Conservation (phyloP, 2,329 filamentous ascomycete genomes). For the Ilyonectria destructans region DNA sequence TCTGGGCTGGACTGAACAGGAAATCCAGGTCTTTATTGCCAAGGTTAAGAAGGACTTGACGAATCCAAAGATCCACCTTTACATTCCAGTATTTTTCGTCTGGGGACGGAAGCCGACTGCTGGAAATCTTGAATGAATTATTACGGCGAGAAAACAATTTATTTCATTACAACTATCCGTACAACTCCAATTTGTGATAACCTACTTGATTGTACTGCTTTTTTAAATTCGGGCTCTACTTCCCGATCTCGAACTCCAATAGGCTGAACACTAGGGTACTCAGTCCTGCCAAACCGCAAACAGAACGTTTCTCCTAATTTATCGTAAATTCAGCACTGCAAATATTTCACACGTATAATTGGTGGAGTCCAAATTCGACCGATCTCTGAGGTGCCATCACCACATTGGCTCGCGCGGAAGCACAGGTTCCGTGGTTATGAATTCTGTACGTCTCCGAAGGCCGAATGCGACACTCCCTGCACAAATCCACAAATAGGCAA, state of each 20-base stretch:
- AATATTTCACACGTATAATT: not conserved
- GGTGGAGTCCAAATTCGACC: not conserved
- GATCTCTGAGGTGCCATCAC: not conserved
- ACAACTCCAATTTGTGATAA: too few species aligned
- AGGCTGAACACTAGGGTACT: too few species aligned
- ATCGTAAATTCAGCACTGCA: too few species aligned
- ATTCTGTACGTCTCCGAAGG: not conserved
- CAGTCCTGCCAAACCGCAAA: too few species aligned
- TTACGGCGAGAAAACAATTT: too few species aligned
- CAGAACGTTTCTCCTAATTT: too few species aligned
- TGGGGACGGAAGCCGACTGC: not conserved
- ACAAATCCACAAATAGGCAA: not conserved
- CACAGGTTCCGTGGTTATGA: not conserved
- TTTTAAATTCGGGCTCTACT: too few species aligned
- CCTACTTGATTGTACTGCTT: too few species aligned
- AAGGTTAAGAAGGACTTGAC: constrained; percentile 39
- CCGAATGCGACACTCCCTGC: not conserved
- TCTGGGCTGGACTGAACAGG: constrained; percentile 36
- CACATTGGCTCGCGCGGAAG: not conserved
- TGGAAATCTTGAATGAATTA: not conserved
- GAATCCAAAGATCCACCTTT: not conserved
- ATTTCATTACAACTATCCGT: too few species aligned
- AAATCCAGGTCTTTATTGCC: constrained; percentile 39
- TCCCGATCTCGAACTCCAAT: too few species aligned
- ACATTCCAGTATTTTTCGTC: not conserved